Conservation (phyloP, 345 rosid species). For the Syzygium aromaticum region DNA sequence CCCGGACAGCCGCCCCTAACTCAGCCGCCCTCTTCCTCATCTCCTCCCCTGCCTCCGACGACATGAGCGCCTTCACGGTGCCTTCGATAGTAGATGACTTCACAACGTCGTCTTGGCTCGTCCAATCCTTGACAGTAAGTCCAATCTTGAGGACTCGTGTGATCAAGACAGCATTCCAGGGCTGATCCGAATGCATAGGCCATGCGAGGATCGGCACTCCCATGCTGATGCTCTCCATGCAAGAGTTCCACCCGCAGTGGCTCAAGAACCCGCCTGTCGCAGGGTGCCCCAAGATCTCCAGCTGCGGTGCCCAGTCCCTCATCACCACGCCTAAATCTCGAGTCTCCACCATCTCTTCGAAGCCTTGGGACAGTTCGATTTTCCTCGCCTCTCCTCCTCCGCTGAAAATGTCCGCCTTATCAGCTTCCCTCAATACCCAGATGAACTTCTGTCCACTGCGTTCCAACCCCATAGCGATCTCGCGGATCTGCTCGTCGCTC, state of each 20-base stretch:
- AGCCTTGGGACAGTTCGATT: conserved; percentile 27
- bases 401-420: conserved; percentile 37
- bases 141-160: conserved; percentile 34
- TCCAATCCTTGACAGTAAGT: conserved; percentile 23
- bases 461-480: conserved; percentile 9
- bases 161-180: conserved; percentile 32
- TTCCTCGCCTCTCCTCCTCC: conserved; percentile 7
- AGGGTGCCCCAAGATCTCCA: conserved; percentile 40
- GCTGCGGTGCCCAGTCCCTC: conserved; percentile 59
- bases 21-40: conserved; percentile 37
- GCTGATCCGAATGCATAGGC: conserved; percentile 67
- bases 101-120: conserved; percentile 8
- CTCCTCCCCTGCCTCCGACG: conserved; percentile 33
- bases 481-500: conserved; percentile 9
- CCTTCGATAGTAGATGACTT: conserved; percentile 11
- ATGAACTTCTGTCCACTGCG: conserved; percentile 45
- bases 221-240: conserved; percentile 58
- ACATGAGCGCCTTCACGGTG: conserved; percentile 36
- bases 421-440: conserved; percentile 56
- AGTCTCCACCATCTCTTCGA: conserved; percentile 18
- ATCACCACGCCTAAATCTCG: conserved; percentile 29
- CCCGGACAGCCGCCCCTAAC: conserved; percentile 11
- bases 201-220: conserved; percentile 54
- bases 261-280: conserved; percentile 49
- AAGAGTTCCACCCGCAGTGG: conserved; percentile 73